Evolutionary conservation across 2,329 filamentous ascomycete genomes (phyloP).

Genomic region (Pseudopithomyces maydicus): DNA sequence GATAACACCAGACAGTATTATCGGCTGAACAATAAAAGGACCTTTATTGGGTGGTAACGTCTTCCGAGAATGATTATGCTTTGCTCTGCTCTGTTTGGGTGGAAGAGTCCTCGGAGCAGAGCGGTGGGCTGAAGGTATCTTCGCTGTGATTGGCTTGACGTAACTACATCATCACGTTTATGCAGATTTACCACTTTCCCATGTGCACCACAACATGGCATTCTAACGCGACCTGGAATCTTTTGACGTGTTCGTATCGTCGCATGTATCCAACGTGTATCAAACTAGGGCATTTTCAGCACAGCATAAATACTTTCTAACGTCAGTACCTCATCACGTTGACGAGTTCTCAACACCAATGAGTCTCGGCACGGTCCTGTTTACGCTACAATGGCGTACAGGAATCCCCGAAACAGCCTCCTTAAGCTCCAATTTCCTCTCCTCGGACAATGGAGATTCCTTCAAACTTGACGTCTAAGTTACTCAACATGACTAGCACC

Average conservation of each 20-base stretch:
- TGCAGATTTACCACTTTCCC: not conserved
- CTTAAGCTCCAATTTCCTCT: slow-evolving; percentile 11
- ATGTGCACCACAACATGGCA: not conserved
- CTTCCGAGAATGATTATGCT: no score
- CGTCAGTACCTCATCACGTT: slow-evolving; percentile 28
- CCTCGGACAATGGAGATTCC: slow-evolving; percentile 21
- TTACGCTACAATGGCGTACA: slow-evolving; percentile 13
- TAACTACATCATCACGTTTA: not conserved
- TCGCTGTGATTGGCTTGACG: slow-evolving; percentile 1
- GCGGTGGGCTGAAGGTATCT: no score
- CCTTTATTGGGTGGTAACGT: no score
- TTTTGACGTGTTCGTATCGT: not conserved
- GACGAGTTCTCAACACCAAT: slow-evolving; percentile 5
- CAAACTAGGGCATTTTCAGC: not conserved
- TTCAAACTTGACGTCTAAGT: slow-evolving; percentile 17
- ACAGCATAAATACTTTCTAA: not conserved
- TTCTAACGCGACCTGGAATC: not conserved
- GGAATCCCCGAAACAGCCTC: slow-evolving; percentile 32
- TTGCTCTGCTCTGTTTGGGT: no score
- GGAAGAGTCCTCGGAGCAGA: no score
- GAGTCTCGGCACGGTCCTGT: not conserved
- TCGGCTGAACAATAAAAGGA: no score
- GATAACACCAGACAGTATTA: not conserved
- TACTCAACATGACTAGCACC: slow-evolving; percentile 25
- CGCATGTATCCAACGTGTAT: not conserved